These are phyloP conservation scores for Xylariaceae sp. DNA, from an alignment of 2,329 filamentous ascomycete genomes.

Conservation along the genomic window DNA sequence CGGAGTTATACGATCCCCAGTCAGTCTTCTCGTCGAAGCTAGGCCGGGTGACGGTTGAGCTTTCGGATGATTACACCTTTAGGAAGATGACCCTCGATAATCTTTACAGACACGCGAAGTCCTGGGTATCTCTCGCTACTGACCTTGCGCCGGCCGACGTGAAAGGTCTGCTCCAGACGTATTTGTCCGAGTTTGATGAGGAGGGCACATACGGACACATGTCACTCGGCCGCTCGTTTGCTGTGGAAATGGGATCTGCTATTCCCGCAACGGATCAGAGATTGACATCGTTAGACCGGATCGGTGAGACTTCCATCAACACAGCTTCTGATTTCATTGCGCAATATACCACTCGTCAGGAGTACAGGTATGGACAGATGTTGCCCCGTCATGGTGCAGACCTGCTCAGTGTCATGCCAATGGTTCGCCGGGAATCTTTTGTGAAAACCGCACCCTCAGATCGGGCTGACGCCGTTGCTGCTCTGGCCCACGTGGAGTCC, in stretches of 20 bases:
- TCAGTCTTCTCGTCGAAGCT: constrained; percentile 72
- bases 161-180: constrained; percentile 92
- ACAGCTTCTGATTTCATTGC: constrained; percentile 94
- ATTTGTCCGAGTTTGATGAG: constrained; percentile 90
- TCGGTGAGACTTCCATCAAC: constrained; percentile 72
- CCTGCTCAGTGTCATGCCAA: constrained; percentile 55
- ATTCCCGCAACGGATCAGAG: constrained; percentile 84
- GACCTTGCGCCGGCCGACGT: constrained; percentile 85
- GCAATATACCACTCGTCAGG: constrained; percentile 93
- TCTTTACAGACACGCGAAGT: constrained; percentile 69
- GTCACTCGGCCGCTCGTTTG: constrained; percentile 88
- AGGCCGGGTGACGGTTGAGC: constrained; percentile 73
- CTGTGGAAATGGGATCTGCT: constrained; percentile 81
- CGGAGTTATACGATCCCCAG: constrained; percentile 85
- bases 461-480: constrained; percentile 54
- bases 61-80: constrained; percentile 89
- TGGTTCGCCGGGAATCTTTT: constrained; percentile 48
- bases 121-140: constrained; percentile 76
- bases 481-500: constrained; percentile 67
- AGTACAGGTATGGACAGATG: constrained; percentile 83
- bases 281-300: constrained; percentile 71
- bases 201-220: constrained; percentile 87
- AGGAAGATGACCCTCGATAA: constrained; percentile 72
- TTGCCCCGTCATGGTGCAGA: constrained; percentile 63
- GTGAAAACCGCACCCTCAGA: constrained; percentile 48